These are phyloP conservation scores for Pichia thaimueangensis DNA, from an alignment of 805 yeast genomes.

Conservation along the genomic window DNA sequence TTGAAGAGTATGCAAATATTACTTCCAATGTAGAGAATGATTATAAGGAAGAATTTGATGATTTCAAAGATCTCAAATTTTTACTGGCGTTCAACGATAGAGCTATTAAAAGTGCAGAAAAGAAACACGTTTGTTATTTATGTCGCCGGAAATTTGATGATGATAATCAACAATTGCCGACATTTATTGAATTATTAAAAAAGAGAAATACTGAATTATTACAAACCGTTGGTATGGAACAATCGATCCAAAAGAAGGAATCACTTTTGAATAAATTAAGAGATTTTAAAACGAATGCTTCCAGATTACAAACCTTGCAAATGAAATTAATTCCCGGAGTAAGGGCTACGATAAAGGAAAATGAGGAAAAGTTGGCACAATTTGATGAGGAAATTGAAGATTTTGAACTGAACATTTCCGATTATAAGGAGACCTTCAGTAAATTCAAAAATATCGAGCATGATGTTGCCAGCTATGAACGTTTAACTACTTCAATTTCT, in stretches of 20 bases:
- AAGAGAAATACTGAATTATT: slow-evolving; percentile 20
- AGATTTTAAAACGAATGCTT: slow-evolving; percentile 25
- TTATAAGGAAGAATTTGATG: slow-evolving; percentile 53
- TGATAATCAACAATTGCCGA: slow-evolving; percentile 16
- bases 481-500: slow-evolving; percentile 7
- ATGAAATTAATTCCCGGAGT: slow-evolving; percentile 27
- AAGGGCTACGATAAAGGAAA: background rate
- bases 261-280: slow-evolving; percentile 24
- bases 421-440: slow-evolving; percentile 1
- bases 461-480: slow-evolving; percentile 7
- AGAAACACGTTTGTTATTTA: slow-evolving; percentile 55
- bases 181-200: slow-evolving; percentile 22
- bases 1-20: slow-evolving; percentile 45
- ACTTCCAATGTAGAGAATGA: slow-evolving; percentile 53
- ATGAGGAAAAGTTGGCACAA: background rate
- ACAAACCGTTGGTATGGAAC: slow-evolving; percentile 15
- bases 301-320: slow-evolving; percentile 16
- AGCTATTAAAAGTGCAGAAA: slow-evolving; percentile 60
- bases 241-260: slow-evolving; percentile 25
- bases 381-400: slow-evolving; percentile 10
- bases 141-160: slow-evolving; percentile 64
- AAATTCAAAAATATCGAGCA: slow-evolving; percentile 10
- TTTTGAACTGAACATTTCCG: slow-evolving; percentile 24
- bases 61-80: slow-evolving; percentile 61
- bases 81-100: slow-evolving; percentile 62